Base-by-base conservation (phyloP, 2,329 filamentous ascomycete species). In the Lecanoromycetidae sp. region DNA sequence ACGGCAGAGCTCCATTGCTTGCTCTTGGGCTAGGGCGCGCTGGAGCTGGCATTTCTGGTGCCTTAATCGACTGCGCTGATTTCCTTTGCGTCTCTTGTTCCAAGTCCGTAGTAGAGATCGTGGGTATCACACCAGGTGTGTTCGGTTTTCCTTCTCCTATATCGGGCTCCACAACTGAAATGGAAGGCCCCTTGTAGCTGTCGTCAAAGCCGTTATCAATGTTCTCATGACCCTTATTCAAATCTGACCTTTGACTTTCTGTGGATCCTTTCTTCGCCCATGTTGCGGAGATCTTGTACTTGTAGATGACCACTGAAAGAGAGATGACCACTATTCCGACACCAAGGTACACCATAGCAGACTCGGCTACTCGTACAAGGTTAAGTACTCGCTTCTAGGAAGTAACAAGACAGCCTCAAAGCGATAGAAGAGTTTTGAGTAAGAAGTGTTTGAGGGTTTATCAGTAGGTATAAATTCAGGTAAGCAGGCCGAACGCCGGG, bases 301-400 rank as follows among this genome's bases (percentile, higher is more conserved):
- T 60, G 54, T 66, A 68, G 22, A 66, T 57, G 19, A 71, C 51
- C 50, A 64, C 66, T 33, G 59, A 61, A 30, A 63, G 54, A 7
- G 68, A 63, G 23, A 63, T 57, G 43, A 68, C 48, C 20, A 71
- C 50, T 23, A 61, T 57, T 26, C 59, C 63, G 25, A 66, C 57
- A 29, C 62, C 63, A 51, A 66, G 55, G 58, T 64, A 66, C 51
- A 64, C 67, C 68, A 71, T 71, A 7, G 45, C 52, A 38, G 15
- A 15, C 6, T 22, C 13, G 4, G 3, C 13, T 17, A 50, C 50
- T 30, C 20, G 3, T 5, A 5, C 17, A 20, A 35, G 7, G 2
- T 10, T 13, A 35, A 19, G 15, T 2, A 17, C 32, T 6, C 32
- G 32, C 19, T 3, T n/a, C 20, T 8, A 0, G 20, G 20, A 0